Evolutionary conservation across 495 filamentous ascomycete species (phyloP).

Genomic region (Neurospora africana): DNA sequence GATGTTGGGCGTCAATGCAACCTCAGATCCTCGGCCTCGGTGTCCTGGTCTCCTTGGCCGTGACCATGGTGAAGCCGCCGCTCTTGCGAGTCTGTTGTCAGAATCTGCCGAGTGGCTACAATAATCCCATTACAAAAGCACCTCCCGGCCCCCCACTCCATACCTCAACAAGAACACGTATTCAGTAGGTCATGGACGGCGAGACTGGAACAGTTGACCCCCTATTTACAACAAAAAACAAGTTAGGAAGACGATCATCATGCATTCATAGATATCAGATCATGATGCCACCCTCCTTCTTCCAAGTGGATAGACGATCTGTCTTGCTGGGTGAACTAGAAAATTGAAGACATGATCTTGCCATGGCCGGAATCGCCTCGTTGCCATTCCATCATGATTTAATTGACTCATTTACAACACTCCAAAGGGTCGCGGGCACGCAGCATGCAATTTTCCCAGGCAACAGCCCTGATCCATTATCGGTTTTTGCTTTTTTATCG

Average conservation of each 20-base stretch:
- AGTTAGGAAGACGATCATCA: neutral
- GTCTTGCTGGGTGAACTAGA: neutral
- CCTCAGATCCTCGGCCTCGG: constrained; percentile 7
- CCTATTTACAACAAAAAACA: neutral
- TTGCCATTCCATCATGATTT: neutral
- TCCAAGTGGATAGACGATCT: neutral
- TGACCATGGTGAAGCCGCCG: neutral
- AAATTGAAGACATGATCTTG: neutral
- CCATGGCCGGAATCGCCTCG: neutral
- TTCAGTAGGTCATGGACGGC: neutral
- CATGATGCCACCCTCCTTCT: neutral
- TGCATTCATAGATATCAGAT: neutral
- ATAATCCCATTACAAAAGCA: neutral
- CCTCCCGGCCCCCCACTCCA: neutral
- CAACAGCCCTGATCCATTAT: neutral
- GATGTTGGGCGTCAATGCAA: constrained; percentile 9
- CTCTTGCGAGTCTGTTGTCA: neutral
- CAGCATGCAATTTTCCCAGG: neutral
- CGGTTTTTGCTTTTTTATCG: neutral
- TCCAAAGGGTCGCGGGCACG: neutral
- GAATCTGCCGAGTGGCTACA: neutral
- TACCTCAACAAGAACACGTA: neutral
- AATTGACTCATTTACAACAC: neutral
- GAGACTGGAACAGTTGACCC: neutral
- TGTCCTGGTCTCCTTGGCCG: neutral